Evolutionary conservation across 257 asterid genomes (phyloP).

Genomic region (Fraxinus excelsior): DNA sequence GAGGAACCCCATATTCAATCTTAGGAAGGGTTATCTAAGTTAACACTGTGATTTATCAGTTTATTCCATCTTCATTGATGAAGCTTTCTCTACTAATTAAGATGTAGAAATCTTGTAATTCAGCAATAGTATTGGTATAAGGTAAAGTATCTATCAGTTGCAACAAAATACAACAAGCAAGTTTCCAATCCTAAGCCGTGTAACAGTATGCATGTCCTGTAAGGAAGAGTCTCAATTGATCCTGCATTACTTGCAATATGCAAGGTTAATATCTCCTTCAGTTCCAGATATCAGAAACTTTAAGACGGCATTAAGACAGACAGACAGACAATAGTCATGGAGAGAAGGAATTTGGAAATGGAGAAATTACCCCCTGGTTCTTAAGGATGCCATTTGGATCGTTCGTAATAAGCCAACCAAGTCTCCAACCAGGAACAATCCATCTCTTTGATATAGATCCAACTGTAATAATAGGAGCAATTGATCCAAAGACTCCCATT

Average conservation of each 20-base stretch:
- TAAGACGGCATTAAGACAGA: not conserved
- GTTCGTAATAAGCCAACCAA: slow-evolving; percentile 76
- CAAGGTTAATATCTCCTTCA: not conserved
- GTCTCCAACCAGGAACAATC: slow-evolving; percentile 88
- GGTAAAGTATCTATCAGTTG: not conserved
- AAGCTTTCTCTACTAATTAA: not conserved
- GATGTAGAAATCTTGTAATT: not conserved
- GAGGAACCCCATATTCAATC: not conserved
- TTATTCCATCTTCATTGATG: not conserved
- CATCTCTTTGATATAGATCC: slow-evolving; percentile 88
- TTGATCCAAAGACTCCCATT: slow-evolving; percentile 84
- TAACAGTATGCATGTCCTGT: not conserved
- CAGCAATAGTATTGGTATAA: not conserved
- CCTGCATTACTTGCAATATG: not conserved
- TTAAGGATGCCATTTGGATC: slow-evolving; percentile 67
- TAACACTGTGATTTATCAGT: not conserved
- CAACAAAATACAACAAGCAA: not conserved
- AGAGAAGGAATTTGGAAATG: not conserved
- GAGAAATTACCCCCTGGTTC: slow-evolving; percentile 59
- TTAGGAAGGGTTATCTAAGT: too few relatives aligned
- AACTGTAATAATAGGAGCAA: slow-evolving; percentile 64
- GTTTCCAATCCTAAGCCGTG: not conserved
- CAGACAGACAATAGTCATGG: not conserved
- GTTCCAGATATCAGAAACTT: not conserved
- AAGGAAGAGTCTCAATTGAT: not conserved